Percentiles rank a stretch among this genome's conserved stretches.
phyloP scores from a whole-genome alignment of 2,329 filamentous ascomycete species.

The Neonectria magnoliae region DNA sequence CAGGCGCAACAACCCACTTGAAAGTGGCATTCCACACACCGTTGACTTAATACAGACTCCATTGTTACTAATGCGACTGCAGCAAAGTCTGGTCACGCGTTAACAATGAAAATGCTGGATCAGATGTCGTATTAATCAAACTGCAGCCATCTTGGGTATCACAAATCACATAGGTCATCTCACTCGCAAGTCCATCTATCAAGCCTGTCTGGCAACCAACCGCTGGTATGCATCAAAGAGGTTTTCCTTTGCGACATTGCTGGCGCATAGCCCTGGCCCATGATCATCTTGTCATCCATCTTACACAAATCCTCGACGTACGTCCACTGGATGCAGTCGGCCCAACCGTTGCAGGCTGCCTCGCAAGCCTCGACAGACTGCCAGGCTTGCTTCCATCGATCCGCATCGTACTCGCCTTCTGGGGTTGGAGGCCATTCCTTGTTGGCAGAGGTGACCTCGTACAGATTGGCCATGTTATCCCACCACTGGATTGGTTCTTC shows the following conservation, averaged over 20 bases:
- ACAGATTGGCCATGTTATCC: constrained; percentile 36
- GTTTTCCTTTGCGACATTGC: constrained; percentile 40
- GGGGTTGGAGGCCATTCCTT: constrained; percentile 23
- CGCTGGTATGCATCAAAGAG: constrained; percentile 37
- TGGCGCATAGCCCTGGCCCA: constrained; percentile 38
- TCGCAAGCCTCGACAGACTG: constrained; percentile 35
- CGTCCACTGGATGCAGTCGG: constrained; percentile 34
- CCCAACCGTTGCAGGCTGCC: constrained; percentile 35
- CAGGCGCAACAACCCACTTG: no score
- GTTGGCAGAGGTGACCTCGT: constrained; percentile 36
- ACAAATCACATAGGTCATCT: not conserved
- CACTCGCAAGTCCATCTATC: constrained; percentile 28
- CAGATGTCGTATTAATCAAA: no score
- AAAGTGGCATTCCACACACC: no score
- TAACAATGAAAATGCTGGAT: no score
- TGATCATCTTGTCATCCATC: constrained; percentile 39
- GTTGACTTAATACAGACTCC: no score
- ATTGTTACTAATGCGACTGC: no score
- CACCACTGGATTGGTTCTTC: constrained; percentile 35
- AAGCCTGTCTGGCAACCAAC: constrained; percentile 37
- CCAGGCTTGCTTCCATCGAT: constrained; percentile 34
- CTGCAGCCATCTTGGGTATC: not conserved
- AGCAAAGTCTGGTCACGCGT: no score
- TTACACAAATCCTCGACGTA: constrained; percentile 40
- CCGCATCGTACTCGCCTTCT: constrained; percentile 24